phyloP scores from a whole-genome alignment of 2,329 filamentous ascomycete species.

The Blumeria hordei region DNA sequence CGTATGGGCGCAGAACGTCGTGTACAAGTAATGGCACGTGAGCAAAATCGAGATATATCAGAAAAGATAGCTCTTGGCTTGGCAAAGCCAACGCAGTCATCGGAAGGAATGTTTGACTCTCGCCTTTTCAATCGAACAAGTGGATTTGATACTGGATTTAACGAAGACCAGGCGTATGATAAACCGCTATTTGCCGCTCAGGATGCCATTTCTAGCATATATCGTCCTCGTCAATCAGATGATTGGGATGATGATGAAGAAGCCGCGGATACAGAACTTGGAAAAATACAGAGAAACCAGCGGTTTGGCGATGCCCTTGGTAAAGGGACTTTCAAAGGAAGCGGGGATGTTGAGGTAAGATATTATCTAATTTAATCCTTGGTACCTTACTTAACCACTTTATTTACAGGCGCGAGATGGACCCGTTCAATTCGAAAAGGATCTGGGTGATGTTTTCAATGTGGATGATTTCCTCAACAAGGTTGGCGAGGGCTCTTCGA shows the following conservation, averaged over 20 bases:
- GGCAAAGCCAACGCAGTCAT: slow-evolving; percentile 78
- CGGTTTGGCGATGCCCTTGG: slow-evolving; percentile 68
- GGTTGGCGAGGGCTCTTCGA: slow-evolving; percentile 21
- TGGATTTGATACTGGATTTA: slow-evolving; percentile 79
- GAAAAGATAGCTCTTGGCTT: slow-evolving; percentile 89
- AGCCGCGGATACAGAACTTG: slow-evolving; percentile 60
- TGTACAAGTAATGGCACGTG: slow-evolving; percentile 76
- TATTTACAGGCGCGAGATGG: slow-evolving; percentile 45
- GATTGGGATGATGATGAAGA: slow-evolving; percentile 52
- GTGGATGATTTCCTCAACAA: slow-evolving; percentile 86
- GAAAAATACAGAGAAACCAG: slow-evolving; percentile 63
- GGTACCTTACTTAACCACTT: slow-evolving; percentile 6
- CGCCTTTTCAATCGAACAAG: slow-evolving; percentile 83
- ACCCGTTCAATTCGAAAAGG: slow-evolving; percentile 91
- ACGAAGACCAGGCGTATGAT: slow-evolving; percentile 93
- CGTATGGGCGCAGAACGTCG: slow-evolving; percentile 87
- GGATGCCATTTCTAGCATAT: slow-evolving; percentile 85
- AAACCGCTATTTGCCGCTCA: slow-evolving; percentile 92
- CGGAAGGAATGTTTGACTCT: slow-evolving; percentile 93
- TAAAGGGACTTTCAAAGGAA: slow-evolving; percentile 74
- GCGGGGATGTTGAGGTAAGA: slow-evolving; percentile 55
- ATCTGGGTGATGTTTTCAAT: slow-evolving; percentile 65
- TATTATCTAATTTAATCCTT: neutral
- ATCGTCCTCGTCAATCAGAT: slow-evolving; percentile 52
- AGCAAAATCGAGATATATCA: slow-evolving; percentile 89